Base-by-base conservation (phyloP, 441 rosid genomes). In the Capsella rubella region DNA sequence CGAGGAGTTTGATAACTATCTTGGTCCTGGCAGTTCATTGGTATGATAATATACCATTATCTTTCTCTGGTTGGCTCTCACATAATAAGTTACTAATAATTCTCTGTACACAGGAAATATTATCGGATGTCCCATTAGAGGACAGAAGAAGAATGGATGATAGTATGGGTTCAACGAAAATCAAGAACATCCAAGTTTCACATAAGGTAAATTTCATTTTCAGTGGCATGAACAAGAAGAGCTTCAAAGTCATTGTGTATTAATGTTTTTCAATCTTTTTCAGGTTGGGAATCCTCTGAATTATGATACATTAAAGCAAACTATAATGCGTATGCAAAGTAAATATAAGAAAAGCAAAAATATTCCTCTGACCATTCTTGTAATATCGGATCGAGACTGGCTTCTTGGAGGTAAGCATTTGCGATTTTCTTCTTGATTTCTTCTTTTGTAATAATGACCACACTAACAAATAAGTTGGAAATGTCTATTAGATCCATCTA, bases 271-370 rank as follows among this genome's bases (percentile, higher is more conserved):
- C 21, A 35, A 56, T 71, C 59, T 76, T 47, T 21, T 72, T 78
- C 83, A 95, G 99, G 72, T 91, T 73, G 98, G 99, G 72, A 95
- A 90, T 82, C 96, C 98, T 50, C 78, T 95, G 92, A 74, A 92
- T 73, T 86, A 87, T 73, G 93, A 92, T 49, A 84, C 91, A 13
- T 75, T 95, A 46, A 83, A 89, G 81, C 95, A 87, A 63, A 82
- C 91, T 5, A 82, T 91, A 80, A 56, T 73, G 60, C 78, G 83
- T 67, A 83, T 91, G 79, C 82, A 86, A 58, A 82, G 79, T 70
- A 86, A 88, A 29, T 15, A 79, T 63, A 89, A 65, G 80, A 82
- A 82, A 74, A 74, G 80, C 5, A 77, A 89, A 73, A 80, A 83
- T 69, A 62, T 89, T 77, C 92, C 99, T 74, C 74, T 95, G 29